These are phyloP conservation scores for Vitis hybrid DNA, from an alignment of 177 flowering plant genomes.

Conservation along the genomic window DNA sequence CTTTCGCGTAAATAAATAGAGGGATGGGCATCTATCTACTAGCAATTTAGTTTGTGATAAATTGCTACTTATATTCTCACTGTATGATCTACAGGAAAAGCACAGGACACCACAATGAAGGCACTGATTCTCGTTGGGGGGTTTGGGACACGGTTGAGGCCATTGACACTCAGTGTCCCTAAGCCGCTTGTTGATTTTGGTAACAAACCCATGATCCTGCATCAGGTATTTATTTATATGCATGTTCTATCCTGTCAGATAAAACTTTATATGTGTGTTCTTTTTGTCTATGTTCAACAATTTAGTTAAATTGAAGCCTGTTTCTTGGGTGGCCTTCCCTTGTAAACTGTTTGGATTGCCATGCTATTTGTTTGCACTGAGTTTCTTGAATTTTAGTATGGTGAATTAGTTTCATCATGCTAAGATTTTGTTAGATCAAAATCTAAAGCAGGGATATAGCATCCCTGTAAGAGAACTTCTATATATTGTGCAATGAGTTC, in stretches of 20 bases:
- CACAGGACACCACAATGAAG: constrained; percentile 63
- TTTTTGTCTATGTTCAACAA: background rate
- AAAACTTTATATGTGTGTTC: too few relatives aligned
- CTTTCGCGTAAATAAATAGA: constrained; percentile 4
- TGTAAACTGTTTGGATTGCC: too few relatives aligned
- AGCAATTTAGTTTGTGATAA: background rate
- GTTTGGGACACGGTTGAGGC: constrained; percentile 94
- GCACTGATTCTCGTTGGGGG: constrained; percentile 99
- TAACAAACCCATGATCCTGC: constrained; percentile 97
- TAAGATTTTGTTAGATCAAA: too few relatives aligned
- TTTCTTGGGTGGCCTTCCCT: background rate
- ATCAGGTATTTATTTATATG: constrained; percentile 60
- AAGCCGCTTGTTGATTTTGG: constrained; percentile 98
- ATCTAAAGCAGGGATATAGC: too few relatives aligned
- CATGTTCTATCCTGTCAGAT: background rate
- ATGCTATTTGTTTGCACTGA: too few relatives aligned
- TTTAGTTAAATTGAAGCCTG: too few relatives aligned
- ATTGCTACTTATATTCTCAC: constrained; percentile 16
- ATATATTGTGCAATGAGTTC: background rate
- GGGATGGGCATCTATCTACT: constrained; percentile 4
- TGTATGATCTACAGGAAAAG: constrained; percentile 26
- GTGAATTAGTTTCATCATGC: too few relatives aligned
- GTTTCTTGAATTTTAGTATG: too few relatives aligned
- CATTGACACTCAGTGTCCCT: constrained; percentile 92
- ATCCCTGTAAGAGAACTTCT: too few relatives aligned